Evolutionary conservation across 2,329 filamentous ascomycete species (phyloP), one percentile per base, ranked within the genome.

Genomic region (Xylariaceae sp.): DNA sequence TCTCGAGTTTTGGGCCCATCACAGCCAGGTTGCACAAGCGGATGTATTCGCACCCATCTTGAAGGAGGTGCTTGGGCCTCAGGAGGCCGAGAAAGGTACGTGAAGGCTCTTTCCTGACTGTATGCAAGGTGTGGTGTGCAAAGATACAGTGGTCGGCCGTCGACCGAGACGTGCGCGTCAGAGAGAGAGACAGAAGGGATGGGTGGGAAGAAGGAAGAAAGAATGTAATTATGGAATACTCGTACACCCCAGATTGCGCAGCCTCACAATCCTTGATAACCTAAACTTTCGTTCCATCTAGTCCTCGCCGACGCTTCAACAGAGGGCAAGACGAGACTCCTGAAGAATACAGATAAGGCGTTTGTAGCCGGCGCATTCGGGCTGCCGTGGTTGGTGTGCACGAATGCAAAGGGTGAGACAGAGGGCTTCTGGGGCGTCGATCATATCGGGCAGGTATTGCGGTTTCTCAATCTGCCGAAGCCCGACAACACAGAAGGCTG

Each of bases 381-480:
- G 2, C 52, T 75, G 33, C 73, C 72, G 4, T 75, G 72, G 72
- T 59, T 74, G 44, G 65, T 65, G 8, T 75, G 72, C 61, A 71
- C 69, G 21, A 69, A 71, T 39, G 26, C 47, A 1, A 41, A 48
- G 13, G 66, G 71, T 8, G 41, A 68, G 44, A 70, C 52, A 5
- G 69, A 75, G 26, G 66, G 67, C 2, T 75, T 74, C 60, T 75
- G 68, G 67, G 73, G 73, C 7, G 69, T 75, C 6, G 73, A 75
- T 57, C 73, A 74, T 44, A 36, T 76, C 8, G 72, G 71, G 3
- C 68, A 70, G 33, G 67, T 74, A 27, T 50, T 62, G 3, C 64
- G 65, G 36, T 75, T 75, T 40, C 56, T 75, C 13, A 67, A 63
- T 2, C 51, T 74, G 26, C 60, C 65, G 45, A 65, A 58, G 56